These are phyloP conservation scores for Straminergon stramineum DNA, from an alignment of 225 moss, liverwort and hornwort species.

Conservation along the genomic window DNA sequence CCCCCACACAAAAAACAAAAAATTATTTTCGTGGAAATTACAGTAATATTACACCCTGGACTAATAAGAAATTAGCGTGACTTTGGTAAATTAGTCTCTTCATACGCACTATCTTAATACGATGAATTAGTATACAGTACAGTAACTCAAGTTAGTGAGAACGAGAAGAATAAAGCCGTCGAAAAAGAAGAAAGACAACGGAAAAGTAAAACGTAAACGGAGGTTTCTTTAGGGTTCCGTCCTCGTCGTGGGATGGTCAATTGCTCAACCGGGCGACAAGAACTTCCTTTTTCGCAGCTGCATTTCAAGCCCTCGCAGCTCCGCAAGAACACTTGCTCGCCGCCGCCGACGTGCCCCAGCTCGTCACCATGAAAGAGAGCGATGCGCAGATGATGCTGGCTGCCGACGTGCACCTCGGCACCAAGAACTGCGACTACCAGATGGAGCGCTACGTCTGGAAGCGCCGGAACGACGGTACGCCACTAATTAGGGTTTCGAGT, in stretches of 20 bases:
- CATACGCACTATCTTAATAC: neutral
- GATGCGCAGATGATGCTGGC: neutral
- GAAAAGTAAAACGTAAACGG: neutral
- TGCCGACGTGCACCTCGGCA: constrained; percentile 52
- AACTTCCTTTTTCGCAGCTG: neutral
- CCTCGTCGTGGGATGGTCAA: neutral
- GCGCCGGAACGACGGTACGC: constrained; percentile 54
- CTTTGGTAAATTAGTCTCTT: neutral
- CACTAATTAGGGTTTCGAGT: neutral
- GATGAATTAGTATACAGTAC: neutral
- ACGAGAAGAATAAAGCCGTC: neutral
- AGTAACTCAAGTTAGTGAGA: neutral
- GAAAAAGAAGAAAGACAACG: neutral
- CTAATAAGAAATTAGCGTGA: neutral
- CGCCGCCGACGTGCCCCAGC: neutral
- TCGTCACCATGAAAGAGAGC: neutral
- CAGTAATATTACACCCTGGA: neutral
- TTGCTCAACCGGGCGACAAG: neutral
- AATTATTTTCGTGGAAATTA: neutral
- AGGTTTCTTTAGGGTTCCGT: constrained; percentile 2
- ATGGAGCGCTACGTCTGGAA: constrained; percentile 93
- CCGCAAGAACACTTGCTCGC: neutral
- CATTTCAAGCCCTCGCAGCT: neutral
- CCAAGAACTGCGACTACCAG: constrained; percentile 89
- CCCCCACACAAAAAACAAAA: rapidly evolving